Percentiles rank a stretch among this genome's conserved stretches.
Evolutionary conservation across 2,329 filamentous ascomycete genomes (phyloP).

Genomic region (Pseudogymnoascus sp.): DNA sequence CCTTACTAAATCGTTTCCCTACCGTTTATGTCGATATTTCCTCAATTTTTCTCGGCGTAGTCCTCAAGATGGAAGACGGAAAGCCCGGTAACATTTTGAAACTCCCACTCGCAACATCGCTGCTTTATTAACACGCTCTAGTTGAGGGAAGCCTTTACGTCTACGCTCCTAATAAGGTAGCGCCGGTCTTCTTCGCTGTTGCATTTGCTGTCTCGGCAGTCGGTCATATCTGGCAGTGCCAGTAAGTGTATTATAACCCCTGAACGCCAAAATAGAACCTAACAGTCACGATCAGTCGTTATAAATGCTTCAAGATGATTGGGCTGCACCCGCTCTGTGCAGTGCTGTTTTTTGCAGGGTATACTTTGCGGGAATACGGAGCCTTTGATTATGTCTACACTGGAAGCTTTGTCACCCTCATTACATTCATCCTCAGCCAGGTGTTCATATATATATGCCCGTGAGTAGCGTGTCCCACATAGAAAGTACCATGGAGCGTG

Average conservation of each 20-base stretch:
- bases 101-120: not conserved
- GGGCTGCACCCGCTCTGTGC: conserved; percentile 47
- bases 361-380: conserved; percentile 45
- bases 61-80: conserved; percentile 12
- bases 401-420: conserved; percentile 24
- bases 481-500: not conserved
- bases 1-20: not conserved
- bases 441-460: conserved; percentile 16
- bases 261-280: conserved; percentile 14
- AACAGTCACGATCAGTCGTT: conserved; percentile 34
- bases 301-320: conserved; percentile 49
- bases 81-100: not conserved
- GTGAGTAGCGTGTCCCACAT: conserved; percentile 24
- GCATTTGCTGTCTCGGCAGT: conserved; percentile 39
- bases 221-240: conserved; percentile 46
- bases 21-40: not conserved
- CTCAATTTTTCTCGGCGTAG: not conserved
- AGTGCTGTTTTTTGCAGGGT: conserved; percentile 49
- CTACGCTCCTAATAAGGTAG: conserved; percentile 46
- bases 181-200: conserved; percentile 45
- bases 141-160: conserved; percentile 31
- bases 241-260: conserved; percentile 35
- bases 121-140: not conserved
- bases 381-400: conserved; percentile 41
- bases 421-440: conserved; percentile 37